Base-by-base conservation (phyloP, 257 asterid species). In the Osmanthus fragrans region DNA sequence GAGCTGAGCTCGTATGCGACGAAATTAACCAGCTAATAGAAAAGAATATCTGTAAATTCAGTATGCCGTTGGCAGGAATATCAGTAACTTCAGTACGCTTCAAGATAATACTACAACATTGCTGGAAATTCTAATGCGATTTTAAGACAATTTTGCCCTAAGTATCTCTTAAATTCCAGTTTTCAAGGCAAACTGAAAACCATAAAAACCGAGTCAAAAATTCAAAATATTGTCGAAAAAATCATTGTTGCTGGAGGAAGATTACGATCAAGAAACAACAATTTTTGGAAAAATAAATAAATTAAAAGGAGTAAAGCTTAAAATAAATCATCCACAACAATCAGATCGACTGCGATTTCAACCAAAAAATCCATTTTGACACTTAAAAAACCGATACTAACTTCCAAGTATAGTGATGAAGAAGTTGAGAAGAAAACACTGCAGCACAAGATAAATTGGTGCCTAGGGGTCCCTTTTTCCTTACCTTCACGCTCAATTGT, bases 1-100 rank as follows among this genome's bases (percentile, higher is more conserved):
- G 76, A 40, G 56, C 45, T 16, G 75, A 49, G 79, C 73, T 67
- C 49, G 49, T 60, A 80, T 27, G 67, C 79, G 54, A 32, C 66
- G 10, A 29, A 29, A 77, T 25, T 6, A 51, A 29, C 73, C 70
- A 49, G 66, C 69, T 67, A 33, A 40, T 80, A 42, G 32, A 70
- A 63, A 29, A 29, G 47, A 21, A 30, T 16, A 11, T 30, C 5
- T 7, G 23, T 34, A 39, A 25, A 32, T 63, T 27, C 51, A 42
- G 51, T 42, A 33, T 34, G 73, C 11, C 29, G 73, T 33, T 13
- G 39, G 0, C 74, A 54, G 66, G 51, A 30, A 42, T 42, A 40
- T 21, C 5, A n/a, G 72, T 29, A 37, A 3, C 18, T 8, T 18
- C 64, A 25, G 19, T 23, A 32, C 4, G 36, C 33, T 27, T 27